Base-by-base conservation (phyloP, 192 early-diverging fungal genomes). In the Coemansia sp. region DNA sequence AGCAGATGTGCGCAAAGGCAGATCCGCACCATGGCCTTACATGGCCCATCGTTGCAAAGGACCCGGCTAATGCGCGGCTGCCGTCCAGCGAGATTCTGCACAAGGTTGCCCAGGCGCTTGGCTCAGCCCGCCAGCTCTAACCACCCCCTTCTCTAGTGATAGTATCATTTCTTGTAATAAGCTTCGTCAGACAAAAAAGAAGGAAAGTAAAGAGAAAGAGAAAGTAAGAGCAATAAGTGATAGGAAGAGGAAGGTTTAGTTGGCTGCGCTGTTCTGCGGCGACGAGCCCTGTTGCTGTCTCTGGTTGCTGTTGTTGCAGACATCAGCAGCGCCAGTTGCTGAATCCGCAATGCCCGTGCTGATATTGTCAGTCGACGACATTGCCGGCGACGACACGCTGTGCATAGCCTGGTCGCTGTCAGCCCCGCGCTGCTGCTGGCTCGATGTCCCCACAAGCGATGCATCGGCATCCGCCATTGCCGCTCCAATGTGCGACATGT, bases 11-110 rank as follows among this genome's bases (percentile, higher is more conserved):
- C 69, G 75, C 81, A 2, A 79, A 74, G 4, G 89, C 94, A 3
- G 91, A 93, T 58, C 97, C 97, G 17, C 81, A 85, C 44, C 94
- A 99, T 70, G 97, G 97, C 28, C 91, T 94, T 67, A 44, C 78
- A 55, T 99, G 97, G 97, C 89, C 90, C 53, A 50, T 70, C 0
- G 84, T 88, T 15, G 78, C 91, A 14, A 99, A 99, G 76, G 84
- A 89, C 65, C 72, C 78, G 1, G 59, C 23, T 3, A 81, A 75
- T 23, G 65, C 70, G 27, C 52, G 63, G 1, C 59, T 72, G 15
- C 31, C 72, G 2, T 42, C 45, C 19, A 40, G 3, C 8, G 64
- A 70, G 2, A 47, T 74, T 6, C 41, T 80, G 41, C 56, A 55
- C 36, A 62, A 66, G 44, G 66, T 61, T 0, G 70, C 57, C 1